phyloP scores from a whole-genome alignment of 257 asterid species.

The Pogostemon cablin region DNA sequence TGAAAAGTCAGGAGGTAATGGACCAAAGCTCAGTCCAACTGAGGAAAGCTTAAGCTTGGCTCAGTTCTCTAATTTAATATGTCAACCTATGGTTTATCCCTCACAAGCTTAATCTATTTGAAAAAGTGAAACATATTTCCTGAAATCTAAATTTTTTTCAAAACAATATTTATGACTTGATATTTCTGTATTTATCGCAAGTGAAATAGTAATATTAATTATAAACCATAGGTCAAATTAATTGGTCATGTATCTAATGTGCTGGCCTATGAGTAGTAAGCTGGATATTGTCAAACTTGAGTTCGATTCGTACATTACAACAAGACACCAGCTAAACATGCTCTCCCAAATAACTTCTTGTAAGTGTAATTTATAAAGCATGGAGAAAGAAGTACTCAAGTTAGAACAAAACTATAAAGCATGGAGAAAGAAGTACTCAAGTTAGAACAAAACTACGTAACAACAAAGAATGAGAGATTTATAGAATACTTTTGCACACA shows the following conservation, averaged over 20 bases:
- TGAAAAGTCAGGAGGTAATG: background rate
- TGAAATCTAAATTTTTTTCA: background rate
- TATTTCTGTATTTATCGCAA: background rate
- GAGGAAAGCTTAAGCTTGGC: background rate
- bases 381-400: background rate
- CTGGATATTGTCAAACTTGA: background rate
- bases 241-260: background rate
- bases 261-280: background rate
- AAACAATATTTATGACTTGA: background rate
- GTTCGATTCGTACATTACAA: background rate
- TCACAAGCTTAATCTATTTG: background rate
- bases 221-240: background rate
- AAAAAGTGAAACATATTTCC: background rate
- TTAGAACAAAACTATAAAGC: slow-evolving; percentile 24
- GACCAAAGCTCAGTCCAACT: too few species aligned
- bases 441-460: slow-evolving; percentile 25
- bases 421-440: background rate
- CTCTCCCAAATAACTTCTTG: slow-evolving; percentile 19
- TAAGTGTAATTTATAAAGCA: background rate
- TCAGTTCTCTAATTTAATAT: background rate
- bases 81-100: background rate
- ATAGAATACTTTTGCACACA: slow-evolving; percentile 75
- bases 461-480: slow-evolving; percentile 21
- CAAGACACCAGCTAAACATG: background rate
- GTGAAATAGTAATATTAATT: background rate